Base-by-base conservation (phyloP, 2,329 filamentous ascomycete genomes). In the Colletotrichum sp. region DNA sequence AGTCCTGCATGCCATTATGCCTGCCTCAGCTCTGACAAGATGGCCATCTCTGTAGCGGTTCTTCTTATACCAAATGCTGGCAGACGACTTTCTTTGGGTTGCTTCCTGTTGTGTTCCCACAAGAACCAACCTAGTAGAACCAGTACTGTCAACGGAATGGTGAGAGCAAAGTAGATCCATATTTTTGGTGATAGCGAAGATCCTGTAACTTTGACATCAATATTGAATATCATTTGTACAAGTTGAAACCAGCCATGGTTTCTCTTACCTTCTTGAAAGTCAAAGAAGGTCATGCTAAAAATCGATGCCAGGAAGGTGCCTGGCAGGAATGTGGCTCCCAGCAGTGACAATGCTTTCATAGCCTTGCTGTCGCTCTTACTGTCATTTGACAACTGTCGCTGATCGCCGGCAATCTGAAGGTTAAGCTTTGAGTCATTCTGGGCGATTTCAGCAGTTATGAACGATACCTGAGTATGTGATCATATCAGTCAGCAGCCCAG, bases 221-320 rank as follows among this genome's bases (percentile, higher is more conserved):
- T 1, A 0, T 44, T 19, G 0, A 0, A 44, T 44, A 9, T 19
- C 36, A 39, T 9, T 3, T 3, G 0, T 19, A 19, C 8, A 19
- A 19, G 8, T 44, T 9, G 16, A 5, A 44, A 19, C 16, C 1
- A 9, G 36, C 16, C 36, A 19, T 1, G 36, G 16, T 39, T 19
- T 0, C 36, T 44, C 39, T 44, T 6, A 44, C 39, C 39, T 44
- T n/a, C 16, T n/a, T 44, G 39, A 44, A 44, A 44, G 39, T 44
- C 39, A n/a, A 44, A 44, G 39, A 44, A 44, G 19, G 39, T 44
- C 19, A 44, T 44, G 16, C 39, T 44, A 0, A 44, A 44, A n/a
- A n/a, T 44, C 5, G 39, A 44, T n/a, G 39, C 39, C 19, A 44
- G 19, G 39, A 44, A 44, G 4, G 39, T 44, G 39, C 39, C 19